phyloP scores from a whole-genome alignment of 2,329 filamentous ascomycete genomes.

The Colletotrichum kahawae region DNA sequence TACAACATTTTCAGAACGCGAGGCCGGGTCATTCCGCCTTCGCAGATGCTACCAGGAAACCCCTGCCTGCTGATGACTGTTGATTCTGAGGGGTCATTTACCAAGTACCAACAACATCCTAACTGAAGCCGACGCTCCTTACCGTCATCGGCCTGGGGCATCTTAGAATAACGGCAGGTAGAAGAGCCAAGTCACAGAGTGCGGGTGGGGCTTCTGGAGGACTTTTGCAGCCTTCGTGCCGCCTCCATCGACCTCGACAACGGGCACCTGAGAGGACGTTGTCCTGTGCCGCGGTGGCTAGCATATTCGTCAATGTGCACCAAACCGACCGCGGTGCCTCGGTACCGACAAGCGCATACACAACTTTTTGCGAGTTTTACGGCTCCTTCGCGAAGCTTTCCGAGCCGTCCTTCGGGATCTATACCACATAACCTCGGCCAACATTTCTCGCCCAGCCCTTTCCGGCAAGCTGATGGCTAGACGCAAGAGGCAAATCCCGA shows the following conservation, averaged over 20 bases:
- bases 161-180: not conserved
- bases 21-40: not conserved
- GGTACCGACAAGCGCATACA: not conserved
- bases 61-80: not conserved
- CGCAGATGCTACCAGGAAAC: not conserved
- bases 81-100: not conserved
- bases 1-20: not conserved
- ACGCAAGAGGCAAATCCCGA: not conserved
- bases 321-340: not conserved
- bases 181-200: not conserved
- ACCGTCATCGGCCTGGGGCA: not conserved
- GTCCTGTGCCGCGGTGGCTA: not conserved
- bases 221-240: conserved; percentile 3
- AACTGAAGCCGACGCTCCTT: not conserved
- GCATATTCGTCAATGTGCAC: not conserved
- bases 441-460: not conserved
- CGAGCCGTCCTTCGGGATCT: not conserved
- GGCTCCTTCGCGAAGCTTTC: not conserved
- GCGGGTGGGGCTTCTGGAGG: conserved; percentile 2
- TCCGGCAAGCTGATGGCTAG: not conserved
- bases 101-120: not conserved
- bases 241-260: not conserved
- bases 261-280: not conserved
- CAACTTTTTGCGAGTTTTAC: not conserved
- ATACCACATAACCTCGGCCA: not conserved